Conservation (phyloP, 2,329 filamentous ascomycete genomes). For the Zalaria sp. region DNA sequence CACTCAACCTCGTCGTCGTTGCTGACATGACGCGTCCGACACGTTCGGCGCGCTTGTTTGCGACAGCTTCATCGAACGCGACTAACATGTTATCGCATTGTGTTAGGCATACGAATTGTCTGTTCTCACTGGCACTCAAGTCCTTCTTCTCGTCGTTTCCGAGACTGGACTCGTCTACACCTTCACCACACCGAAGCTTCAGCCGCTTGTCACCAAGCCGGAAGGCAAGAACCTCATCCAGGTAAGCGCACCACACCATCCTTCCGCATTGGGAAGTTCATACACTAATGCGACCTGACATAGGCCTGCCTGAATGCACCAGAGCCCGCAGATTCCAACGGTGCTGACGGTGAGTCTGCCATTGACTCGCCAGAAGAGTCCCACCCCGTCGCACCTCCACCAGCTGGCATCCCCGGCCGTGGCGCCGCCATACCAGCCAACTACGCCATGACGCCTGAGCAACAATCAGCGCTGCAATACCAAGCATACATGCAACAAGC, state of each 20-base stretch:
- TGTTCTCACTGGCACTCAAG: slow-evolving; percentile 94
- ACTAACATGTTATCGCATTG: neutral
- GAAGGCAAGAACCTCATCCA: slow-evolving; percentile 99
- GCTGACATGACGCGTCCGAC: neutral
- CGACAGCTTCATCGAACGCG: neutral
- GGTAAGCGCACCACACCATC: slow-evolving; percentile 37
- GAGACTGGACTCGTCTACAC: slow-evolving; percentile 97
- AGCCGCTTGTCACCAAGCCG: slow-evolving; percentile 93
- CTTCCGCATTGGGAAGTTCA: neutral
- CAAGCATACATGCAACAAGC: slow-evolving; percentile 24
- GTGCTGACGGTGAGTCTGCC: slow-evolving; percentile 33
- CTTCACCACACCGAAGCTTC: slow-evolving; percentile 94
- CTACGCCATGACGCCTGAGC: slow-evolving; percentile 22
- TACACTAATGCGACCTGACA: slow-evolving; percentile 18
- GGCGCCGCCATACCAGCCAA: slow-evolving; percentile 12
- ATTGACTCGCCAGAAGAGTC: slow-evolving; percentile 90
- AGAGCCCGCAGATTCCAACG: slow-evolving; percentile 65
- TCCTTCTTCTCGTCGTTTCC: slow-evolving; percentile 88
- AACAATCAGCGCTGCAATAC: slow-evolving; percentile 24
- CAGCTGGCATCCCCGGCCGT: slow-evolving; percentile 16
- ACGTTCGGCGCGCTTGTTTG: neutral
- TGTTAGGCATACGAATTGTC: slow-evolving; percentile 87
- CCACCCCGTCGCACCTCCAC: slow-evolving; percentile 30
- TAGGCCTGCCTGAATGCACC: slow-evolving; percentile 95
- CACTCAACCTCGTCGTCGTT: slow-evolving; percentile 12